Evolutionary conservation across 768 basidiomycete genomes (phyloP).

Genomic region (Lactarius deliciosus): DNA sequence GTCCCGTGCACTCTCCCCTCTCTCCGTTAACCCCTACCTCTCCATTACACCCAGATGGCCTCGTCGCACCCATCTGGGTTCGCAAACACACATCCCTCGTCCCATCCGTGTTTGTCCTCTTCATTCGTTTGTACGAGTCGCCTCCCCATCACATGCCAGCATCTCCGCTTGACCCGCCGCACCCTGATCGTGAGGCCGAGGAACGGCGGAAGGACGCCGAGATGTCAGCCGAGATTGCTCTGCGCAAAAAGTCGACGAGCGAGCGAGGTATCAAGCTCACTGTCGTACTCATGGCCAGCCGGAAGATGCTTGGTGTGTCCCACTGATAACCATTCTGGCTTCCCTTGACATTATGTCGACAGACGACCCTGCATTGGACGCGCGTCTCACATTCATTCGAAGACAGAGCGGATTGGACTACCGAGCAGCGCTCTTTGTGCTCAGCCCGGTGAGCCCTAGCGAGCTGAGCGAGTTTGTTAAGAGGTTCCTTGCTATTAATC

Average conservation of each 20-base stretch:
- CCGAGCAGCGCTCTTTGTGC: constrained; percentile 88
- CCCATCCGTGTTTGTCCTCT: constrained; percentile 92
- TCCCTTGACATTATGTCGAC: constrained; percentile 8
- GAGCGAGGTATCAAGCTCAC: constrained; percentile 94
- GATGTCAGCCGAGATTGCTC: constrained; percentile 75
- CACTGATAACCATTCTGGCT: background rate
- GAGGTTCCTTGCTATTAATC: constrained; percentile 48
- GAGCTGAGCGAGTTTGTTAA: constrained; percentile 89
- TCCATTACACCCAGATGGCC: constrained; percentile 89
- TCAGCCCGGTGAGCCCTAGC: constrained; percentile 84
- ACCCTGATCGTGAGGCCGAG: constrained; percentile 56
- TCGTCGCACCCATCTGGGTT: constrained; percentile 98
- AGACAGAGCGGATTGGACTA: constrained; percentile 88
- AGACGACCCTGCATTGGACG: constrained; percentile 87
- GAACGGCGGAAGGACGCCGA: constrained; percentile 74
- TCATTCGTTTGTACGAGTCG: constrained; percentile 78
- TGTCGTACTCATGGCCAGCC: constrained; percentile 87
- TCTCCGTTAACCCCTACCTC: constrained; percentile 88
- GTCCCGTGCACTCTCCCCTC: constrained; percentile 78
- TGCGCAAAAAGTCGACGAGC: constrained; percentile 72
- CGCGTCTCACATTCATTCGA: constrained; percentile 82
- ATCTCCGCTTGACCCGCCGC: constrained; percentile 55
- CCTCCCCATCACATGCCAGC: constrained; percentile 42
- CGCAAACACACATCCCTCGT: constrained; percentile 91
- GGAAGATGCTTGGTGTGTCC: constrained; percentile 76